A percentile compares a stretch with the other conserved stretches of the same genome.
These are phyloP conservation scores for Tricholoma sp. DNA, from an alignment of 768 basidiomycete species.

Conservation along the genomic window DNA sequence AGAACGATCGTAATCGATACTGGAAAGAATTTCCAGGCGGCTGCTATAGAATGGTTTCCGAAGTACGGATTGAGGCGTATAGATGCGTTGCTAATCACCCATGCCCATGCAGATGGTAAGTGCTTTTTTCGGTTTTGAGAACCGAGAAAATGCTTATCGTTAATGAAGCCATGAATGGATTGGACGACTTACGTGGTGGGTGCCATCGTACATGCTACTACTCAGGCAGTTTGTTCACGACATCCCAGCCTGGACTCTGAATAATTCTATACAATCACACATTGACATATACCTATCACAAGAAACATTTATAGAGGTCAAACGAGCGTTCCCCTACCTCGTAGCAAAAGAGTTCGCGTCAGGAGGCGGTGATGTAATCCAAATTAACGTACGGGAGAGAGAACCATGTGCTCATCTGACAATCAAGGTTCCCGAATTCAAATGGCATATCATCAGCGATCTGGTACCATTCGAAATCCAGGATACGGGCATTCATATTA, in stretches of 20 bases:
- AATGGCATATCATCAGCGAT: slow-evolving; percentile 78
- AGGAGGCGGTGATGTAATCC: slow-evolving; percentile 70
- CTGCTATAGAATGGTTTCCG: slow-evolving; percentile 49
- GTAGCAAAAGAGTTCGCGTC: slow-evolving; percentile 71
- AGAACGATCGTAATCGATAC: slow-evolving; percentile 82
- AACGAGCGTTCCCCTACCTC: slow-evolving; percentile 77
- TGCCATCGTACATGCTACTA: slow-evolving; percentile 4
- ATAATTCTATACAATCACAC: slow-evolving; percentile 54
- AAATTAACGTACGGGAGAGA: not conserved
- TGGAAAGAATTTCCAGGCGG: slow-evolving; percentile 75
- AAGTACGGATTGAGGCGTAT: slow-evolving; percentile 62
- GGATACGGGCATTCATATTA: slow-evolving; percentile 56
- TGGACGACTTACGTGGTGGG: slow-evolving; percentile 83
- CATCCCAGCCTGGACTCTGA: slow-evolving; percentile 66
- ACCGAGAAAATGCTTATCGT: slow-evolving; percentile 1
- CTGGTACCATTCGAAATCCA: slow-evolving; percentile 62
- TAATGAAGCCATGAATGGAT: slow-evolving; percentile 70
- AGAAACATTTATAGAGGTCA: slow-evolving; percentile 61
- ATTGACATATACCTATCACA: slow-evolving; percentile 73
- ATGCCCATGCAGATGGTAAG: slow-evolving; percentile 79
- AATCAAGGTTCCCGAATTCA: slow-evolving; percentile 72
- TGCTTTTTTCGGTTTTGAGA: not conserved
- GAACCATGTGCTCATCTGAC: not conserved
- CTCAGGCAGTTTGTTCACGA: slow-evolving; percentile 2
- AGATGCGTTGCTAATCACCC: slow-evolving; percentile 69